Percentiles rank a stretch among this genome's conserved stretches.
Conservation (phyloP, 1,284 basidiomycete genomes). For the Ustilago hordei region DNA sequence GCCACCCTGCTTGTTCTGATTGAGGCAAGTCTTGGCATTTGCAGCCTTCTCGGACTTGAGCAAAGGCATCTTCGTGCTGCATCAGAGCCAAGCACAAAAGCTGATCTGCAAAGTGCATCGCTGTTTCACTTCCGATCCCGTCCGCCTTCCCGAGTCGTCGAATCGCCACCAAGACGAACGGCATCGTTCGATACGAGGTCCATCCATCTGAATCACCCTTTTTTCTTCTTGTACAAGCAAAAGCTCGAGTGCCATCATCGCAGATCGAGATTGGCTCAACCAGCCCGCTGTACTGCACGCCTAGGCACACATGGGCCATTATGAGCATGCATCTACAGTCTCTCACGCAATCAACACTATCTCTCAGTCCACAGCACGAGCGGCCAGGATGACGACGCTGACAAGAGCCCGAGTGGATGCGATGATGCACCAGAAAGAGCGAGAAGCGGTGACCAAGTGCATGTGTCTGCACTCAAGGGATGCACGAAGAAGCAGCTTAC, state of each 20-base stretch:
- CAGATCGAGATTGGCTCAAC: too few species aligned
- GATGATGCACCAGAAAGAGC: conserved; percentile 3
- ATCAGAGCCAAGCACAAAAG: neutral
- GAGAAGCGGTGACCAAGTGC: neutral
- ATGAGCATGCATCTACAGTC: neutral
- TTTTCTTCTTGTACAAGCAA: neutral
- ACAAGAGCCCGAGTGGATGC: neutral
- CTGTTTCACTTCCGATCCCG: conserved; percentile 8
- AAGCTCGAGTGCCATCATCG: too few species aligned
- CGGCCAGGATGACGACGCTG: neutral
- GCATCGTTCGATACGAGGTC: conserved; percentile 11
- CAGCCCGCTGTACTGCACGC: neutral
- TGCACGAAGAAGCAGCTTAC: conserved; percentile 6
- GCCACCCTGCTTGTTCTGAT: neutral
- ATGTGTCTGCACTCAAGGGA: conserved; percentile 1
- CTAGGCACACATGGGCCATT: neutral
- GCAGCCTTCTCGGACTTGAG: conserved; percentile 8
- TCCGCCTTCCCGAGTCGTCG: conserved; percentile 4
- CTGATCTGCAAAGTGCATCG: conserved; percentile 32
- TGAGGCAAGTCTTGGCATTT: neutral
- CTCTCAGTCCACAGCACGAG: neutral
- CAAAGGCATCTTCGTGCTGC: neutral
- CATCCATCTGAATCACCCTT: conserved; percentile 14
- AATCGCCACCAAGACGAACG: neutral
- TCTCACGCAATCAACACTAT: neutral